Conservation (phyloP, 768 basidiomycete species). For the Calocera viscosa region DNA sequence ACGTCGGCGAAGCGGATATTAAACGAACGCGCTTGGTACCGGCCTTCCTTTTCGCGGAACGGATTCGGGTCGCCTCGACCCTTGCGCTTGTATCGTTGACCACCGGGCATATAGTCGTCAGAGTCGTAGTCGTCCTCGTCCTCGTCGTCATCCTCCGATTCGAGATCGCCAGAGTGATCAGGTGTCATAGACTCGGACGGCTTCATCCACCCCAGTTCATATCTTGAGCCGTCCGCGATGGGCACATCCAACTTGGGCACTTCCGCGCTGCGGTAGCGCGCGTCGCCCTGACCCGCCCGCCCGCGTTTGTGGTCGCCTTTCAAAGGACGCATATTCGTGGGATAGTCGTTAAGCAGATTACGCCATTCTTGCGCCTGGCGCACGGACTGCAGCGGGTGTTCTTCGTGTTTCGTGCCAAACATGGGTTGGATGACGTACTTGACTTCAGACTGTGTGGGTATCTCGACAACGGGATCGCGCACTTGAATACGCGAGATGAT, state of each 20-base stretch:
- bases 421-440: not conserved
- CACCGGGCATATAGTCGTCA: not conserved
- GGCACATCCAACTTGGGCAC: not conserved
- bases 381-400: not conserved
- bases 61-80: not conserved
- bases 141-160: not conserved
- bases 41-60: constrained; percentile 1
- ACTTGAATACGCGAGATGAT: not conserved
- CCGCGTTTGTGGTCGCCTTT: not conserved
- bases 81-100: not conserved
- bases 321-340: not conserved
- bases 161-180: not conserved
- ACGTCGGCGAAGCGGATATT: not conserved
- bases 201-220: not conserved
- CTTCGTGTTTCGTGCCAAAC: not conserved
- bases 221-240: not conserved
- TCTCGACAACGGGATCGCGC: not conserved
- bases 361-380: not conserved
- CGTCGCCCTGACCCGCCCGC: not conserved
- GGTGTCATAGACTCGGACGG: not conserved
- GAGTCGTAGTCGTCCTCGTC: not conserved
- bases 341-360: not conserved
- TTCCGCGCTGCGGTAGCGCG: not conserved
- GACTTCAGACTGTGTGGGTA: not conserved
- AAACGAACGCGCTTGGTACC: not conserved